Percentiles rank a stretch among this genome's conserved stretches.
Conservation (phyloP, 345 rosid genomes). For the Erysimum cheiranthoides region DNA sequence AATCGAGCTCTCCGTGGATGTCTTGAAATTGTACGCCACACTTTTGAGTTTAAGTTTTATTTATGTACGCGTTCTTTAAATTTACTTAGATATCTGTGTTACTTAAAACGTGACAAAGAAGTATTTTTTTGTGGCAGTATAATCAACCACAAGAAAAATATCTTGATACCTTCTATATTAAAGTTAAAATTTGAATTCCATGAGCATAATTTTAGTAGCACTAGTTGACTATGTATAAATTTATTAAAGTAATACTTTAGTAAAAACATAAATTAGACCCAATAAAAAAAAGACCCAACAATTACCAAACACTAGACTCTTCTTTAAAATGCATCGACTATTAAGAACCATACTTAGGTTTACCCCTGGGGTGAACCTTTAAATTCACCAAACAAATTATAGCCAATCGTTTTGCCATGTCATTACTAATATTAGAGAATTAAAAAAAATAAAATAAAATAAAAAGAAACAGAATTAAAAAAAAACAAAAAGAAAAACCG, state of each 20-base stretch:
- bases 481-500: too few relatives aligned
- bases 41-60: not conserved
- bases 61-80: not conserved
- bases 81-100: too few relatives aligned
- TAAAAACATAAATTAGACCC: not conserved
- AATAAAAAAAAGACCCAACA: not conserved
- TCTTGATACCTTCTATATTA: not conserved
- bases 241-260: too few relatives aligned
- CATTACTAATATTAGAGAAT: too few relatives aligned
- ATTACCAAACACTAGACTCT: not conserved
- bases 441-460: too few relatives aligned
- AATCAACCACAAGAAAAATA: not conserved
- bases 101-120: too few relatives aligned
- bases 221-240: too few relatives aligned
- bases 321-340: not conserved
- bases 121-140: not conserved
- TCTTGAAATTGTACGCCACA: not conserved
- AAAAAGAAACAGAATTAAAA: too few relatives aligned
- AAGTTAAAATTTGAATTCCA: not conserved
- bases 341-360: too few relatives aligned
- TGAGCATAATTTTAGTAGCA: not conserved
- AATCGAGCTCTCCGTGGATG: not conserved
- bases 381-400: too few relatives aligned
- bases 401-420: too few relatives aligned
- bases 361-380: too few relatives aligned